Evolutionary conservation across 371 early-diverging fungal genomes (phyloP).

Genomic region (Phascolomyces articulosus): DNA sequence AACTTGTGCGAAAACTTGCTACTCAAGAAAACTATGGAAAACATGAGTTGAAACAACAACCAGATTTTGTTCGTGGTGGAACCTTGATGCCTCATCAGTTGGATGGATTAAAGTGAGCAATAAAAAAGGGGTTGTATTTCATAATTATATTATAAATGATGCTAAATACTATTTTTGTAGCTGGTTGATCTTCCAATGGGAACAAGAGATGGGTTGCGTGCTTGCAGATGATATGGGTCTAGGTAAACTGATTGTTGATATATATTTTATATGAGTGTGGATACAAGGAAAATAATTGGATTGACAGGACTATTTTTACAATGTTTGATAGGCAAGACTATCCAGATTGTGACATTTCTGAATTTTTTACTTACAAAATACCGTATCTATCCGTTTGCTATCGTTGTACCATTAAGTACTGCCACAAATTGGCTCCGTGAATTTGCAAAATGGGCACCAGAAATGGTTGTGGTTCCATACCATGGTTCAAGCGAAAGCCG

Average conservation of each 20-base stretch:
- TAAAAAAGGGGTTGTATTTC: no score
- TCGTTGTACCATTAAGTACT: slow-evolving; percentile 86
- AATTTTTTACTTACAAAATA: slow-evolving; percentile 52
- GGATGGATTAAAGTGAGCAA: slow-evolving; percentile 79
- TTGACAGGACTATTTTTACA: neutral
- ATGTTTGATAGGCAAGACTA: slow-evolving; percentile 70
- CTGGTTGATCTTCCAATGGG: slow-evolving; percentile 80
- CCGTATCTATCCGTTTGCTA: slow-evolving; percentile 73
- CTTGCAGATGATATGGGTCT: slow-evolving; percentile 96
- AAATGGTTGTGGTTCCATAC: slow-evolving; percentile 60
- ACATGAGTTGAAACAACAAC: slow-evolving; percentile 64
- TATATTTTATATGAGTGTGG: neutral
- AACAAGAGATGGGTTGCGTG: slow-evolving; percentile 62
- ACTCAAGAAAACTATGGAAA: slow-evolving; percentile 30
- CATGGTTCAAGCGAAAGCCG: slow-evolving; percentile 53
- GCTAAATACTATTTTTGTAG: slow-evolving; percentile 31
- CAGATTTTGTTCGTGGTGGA: slow-evolving; percentile 64
- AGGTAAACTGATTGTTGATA: slow-evolving; percentile 68
- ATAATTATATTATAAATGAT: no score
- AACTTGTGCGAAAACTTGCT: slow-evolving; percentile 32
- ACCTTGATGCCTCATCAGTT: slow-evolving; percentile 83
- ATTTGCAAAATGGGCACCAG: slow-evolving; percentile 80
- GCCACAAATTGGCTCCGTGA: slow-evolving; percentile 85
- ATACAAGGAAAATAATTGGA: neutral
- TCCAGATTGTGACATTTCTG: slow-evolving; percentile 85